phyloP scores from a whole-genome alignment of 441 rosid genomes.

The Gossypium trilobum region DNA sequence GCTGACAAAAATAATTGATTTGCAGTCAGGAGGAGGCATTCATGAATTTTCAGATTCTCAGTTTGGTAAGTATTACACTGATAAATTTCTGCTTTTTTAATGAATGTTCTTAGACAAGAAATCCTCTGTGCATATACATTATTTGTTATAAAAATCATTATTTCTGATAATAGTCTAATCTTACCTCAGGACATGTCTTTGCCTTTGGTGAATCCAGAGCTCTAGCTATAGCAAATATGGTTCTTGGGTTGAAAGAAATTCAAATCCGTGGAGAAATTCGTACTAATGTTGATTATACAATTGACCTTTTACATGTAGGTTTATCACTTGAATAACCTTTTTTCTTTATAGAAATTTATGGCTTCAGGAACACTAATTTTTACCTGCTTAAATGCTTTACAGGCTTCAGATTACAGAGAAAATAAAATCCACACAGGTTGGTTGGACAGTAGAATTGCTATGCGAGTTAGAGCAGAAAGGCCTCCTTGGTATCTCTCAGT shows the following conservation, averaged over 20 bases:
- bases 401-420: conserved; percentile 95
- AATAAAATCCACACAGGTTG: conserved; percentile 99
- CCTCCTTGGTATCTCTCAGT: conserved; percentile 99
- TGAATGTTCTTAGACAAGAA: neutral
- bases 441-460: conserved; percentile 99
- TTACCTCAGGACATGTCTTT: conserved; percentile 77
- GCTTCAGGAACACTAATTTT: conserved; percentile 18
- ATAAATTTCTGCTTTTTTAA: conserved; percentile 3
- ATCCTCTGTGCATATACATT: neutral
- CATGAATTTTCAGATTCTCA: conserved; percentile 99
- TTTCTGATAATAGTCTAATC: conserved; percentile 17
- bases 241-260: conserved; percentile 97
- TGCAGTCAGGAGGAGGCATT: conserved; percentile 99
- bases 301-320: conserved; percentile 90
- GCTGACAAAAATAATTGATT: conserved; percentile 21
- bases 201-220: conserved; percentile 99
- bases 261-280: conserved; percentile 99
- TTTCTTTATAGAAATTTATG: neutral
- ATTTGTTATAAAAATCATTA: conserved; percentile 9
- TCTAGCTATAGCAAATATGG: conserved; percentile 99
- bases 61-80: conserved; percentile 61
- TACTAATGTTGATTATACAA: conserved; percentile 94
- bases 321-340: conserved; percentile 17
- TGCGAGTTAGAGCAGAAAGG: conserved; percentile 99
- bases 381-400: conserved; percentile 22